Conservation (phyloP, 2,329 filamentous ascomycete species). For the Apiospora hydei region DNA sequence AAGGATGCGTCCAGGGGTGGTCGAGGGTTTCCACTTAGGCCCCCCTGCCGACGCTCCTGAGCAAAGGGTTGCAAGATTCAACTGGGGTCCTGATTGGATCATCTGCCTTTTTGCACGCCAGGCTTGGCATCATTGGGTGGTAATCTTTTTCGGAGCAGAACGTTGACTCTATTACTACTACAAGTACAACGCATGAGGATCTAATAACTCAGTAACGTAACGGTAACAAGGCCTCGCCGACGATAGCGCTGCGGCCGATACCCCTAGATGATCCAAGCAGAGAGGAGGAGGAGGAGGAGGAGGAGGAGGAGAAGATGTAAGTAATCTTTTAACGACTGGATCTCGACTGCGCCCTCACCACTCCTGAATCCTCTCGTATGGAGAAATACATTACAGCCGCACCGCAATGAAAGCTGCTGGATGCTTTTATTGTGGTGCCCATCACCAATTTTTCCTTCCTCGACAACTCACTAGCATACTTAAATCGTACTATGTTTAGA, state of each 20-base stretch:
- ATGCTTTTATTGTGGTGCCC: constrained; percentile 8
- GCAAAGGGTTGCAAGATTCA: constrained; percentile 5
- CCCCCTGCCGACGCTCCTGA: constrained; percentile 1
- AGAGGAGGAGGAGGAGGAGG: neutral
- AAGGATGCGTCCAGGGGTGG: neutral
- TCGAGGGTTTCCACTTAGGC: neutral
- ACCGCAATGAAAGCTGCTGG: neutral
- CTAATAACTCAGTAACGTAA: constrained; percentile 10
- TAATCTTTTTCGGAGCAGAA: neutral
- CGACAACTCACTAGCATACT: neutral
- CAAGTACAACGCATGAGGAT: constrained; percentile 18
- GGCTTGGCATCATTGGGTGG: constrained; percentile 7
- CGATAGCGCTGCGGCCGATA: neutral
- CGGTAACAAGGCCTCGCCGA: constrained; percentile 8
- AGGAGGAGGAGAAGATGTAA: neutral
- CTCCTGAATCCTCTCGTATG: constrained; percentile 20
- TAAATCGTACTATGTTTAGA: constrained; percentile 18
- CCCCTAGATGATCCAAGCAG: neutral
- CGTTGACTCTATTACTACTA: constrained; percentile 18
- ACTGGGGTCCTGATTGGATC: constrained; percentile 14
- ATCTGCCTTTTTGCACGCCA: constrained; percentile 13
- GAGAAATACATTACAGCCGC: neutral
- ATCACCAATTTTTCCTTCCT: constrained; percentile 3
- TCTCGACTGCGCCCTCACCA: neutral
- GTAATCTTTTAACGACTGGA: neutral